These are phyloP conservation scores for Aspergillus sparsus DNA, from an alignment of 495 filamentous ascomycete genomes.

Conservation along the genomic window DNA sequence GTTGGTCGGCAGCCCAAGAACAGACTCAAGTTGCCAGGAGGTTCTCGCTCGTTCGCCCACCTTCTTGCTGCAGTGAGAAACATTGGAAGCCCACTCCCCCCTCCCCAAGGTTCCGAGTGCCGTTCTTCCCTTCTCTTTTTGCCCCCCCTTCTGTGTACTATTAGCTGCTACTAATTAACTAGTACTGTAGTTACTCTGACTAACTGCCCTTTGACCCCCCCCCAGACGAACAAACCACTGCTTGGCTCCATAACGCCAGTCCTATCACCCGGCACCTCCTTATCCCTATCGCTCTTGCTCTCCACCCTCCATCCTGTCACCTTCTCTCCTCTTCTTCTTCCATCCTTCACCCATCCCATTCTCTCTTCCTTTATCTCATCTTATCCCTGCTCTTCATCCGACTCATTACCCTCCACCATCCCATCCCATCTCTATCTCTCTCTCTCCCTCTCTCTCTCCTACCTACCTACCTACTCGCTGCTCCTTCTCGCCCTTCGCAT, in stretches of 20 bases:
- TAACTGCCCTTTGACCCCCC: conserved; percentile 5
- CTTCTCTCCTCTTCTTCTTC: conserved; percentile 22
- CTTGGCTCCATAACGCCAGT: conserved; percentile 5
- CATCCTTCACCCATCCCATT: conserved; percentile 27
- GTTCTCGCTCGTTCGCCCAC: conserved; percentile 27
- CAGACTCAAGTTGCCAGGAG: conserved; percentile 10
- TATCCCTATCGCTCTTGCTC: conserved; percentile 29
- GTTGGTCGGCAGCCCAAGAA: conserved; percentile 14
- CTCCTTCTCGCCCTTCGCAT: background rate
- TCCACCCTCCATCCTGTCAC: conserved; percentile 19
- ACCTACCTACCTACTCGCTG: conserved; percentile 15
- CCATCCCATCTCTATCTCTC: conserved; percentile 19
- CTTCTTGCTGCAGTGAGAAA: conserved; percentile 21
- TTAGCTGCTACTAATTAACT: no score
- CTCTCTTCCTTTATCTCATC: conserved; percentile 31
- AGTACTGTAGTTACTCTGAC: conserved; percentile 1
- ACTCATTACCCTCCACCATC: conserved; percentile 20
- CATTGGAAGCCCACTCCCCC: conserved; percentile 7
- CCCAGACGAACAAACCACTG: conserved; percentile 3
- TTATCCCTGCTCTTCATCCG: conserved; percentile 20
- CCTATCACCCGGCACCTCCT: conserved; percentile 25
- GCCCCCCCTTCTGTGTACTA: conserved; percentile 28
- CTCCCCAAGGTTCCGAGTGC: conserved; percentile 24
- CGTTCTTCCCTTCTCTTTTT: conserved; percentile 25
- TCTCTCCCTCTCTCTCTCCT: conserved; percentile 22